phyloP scores from a whole-genome alignment of 192 early-diverging fungal species.

The Backusella macrospora region DNA sequence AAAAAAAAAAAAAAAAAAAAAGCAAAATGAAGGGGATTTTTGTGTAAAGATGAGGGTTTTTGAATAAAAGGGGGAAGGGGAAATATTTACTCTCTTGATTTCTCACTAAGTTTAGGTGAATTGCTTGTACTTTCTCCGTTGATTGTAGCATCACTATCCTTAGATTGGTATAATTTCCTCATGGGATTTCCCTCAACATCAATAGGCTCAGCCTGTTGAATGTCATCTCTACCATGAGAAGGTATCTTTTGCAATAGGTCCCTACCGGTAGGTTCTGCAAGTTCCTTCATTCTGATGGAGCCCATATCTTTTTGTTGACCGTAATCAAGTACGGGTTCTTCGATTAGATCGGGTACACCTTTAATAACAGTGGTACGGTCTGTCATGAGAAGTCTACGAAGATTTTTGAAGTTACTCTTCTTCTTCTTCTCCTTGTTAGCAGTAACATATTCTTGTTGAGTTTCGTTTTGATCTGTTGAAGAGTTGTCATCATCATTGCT shows the following conservation, averaged over 20 bases:
- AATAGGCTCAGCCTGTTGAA: neutral
- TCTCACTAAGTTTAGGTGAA: neutral
- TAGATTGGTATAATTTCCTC: slow-evolving; percentile 6
- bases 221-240: neutral
- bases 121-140: neutral
- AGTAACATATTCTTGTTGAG: neutral
- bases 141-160: slow-evolving; percentile 2
- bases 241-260: slow-evolving; percentile 24
- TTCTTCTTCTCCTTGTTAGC: neutral
- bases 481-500: neutral
- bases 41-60: neutral
- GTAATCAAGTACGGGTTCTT: slow-evolving; percentile 29
- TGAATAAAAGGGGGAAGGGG: neutral
- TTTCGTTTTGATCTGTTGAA: neutral
- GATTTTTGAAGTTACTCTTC: neutral
- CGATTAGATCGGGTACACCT: slow-evolving; percentile 34
- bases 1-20: neutral
- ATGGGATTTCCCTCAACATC: slow-evolving; percentile 8
- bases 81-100: slow-evolving; percentile 1
- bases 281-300: neutral
- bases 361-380: slow-evolving; percentile 20
- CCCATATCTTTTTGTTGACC: slow-evolving; percentile 7
- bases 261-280: slow-evolving; percentile 19
- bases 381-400: slow-evolving; percentile 12
- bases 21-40: neutral